A percentile compares a stretch with the other conserved stretches of the same genome.
Evolutionary conservation across 768 basidiomycete species (phyloP).

Genomic region (Suillus lakei): DNA sequence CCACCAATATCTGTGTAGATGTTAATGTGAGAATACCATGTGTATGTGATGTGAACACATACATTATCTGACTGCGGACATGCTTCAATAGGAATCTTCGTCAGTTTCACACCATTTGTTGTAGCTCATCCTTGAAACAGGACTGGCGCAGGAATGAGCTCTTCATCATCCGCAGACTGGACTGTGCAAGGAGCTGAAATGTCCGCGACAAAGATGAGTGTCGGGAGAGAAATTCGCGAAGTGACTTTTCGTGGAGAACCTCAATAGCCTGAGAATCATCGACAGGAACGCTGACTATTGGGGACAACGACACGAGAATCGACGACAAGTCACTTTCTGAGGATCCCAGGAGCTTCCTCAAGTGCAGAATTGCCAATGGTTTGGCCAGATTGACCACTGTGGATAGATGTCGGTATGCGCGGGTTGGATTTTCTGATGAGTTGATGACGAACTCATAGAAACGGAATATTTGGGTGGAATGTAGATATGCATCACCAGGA

Average conservation of each 20-base stretch:
- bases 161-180: background rate
- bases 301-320: background rate
- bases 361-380: background rate
- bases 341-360: background rate
- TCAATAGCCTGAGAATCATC: background rate
- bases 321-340: background rate
- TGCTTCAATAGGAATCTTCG: background rate
- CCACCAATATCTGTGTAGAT: background rate
- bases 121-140: background rate
- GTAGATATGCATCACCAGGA: background rate
- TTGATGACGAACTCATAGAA: constrained; percentile 3
- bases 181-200: background rate
- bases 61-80: background rate
- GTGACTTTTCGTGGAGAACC: background rate
- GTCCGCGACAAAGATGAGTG: background rate
- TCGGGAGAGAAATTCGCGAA: background rate
- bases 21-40: background rate
- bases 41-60: background rate
- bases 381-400: constrained; percentile 1
- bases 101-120: background rate
- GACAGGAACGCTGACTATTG: background rate
- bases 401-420: constrained; percentile 2
- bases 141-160: background rate
- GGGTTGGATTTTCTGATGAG: background rate
- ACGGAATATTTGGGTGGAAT: background rate